Base-by-base conservation (phyloP, 768 basidiomycete genomes). In the Russula ochroleuca region DNA sequence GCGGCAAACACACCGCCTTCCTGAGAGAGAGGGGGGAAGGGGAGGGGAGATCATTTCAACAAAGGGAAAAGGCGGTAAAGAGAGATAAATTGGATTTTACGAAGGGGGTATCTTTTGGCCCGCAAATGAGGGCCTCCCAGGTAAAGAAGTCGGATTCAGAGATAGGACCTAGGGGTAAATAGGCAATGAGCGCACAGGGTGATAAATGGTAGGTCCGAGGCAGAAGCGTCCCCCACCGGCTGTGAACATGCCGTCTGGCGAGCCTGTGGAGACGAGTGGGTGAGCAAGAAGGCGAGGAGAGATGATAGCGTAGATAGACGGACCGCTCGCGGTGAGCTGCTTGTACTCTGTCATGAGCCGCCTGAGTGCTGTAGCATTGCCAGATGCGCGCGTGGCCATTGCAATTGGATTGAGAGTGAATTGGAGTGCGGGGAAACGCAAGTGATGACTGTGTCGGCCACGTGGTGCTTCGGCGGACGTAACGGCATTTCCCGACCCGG, bases 1-100 rank as follows among this genome's bases (percentile, higher is more conserved):
- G 96, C 95, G 59, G 86, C 85, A 69, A 98, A 98, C 25, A 98
- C 83, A 59, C 96, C 96, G 56, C 94, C 96, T 81, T 98, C 96
- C 92, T 94, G 69, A 49, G 50, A 35, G 28, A 6, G 28, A 28
- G 17, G 38, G 9, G 33, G 10, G 33, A 11, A 6, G 5, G 17
- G 6, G 35, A 8, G 21, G 14, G 28, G 25, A 48, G 33, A 11
- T 35, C n/a, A 21, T 13, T 40, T 52, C 45, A 59, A 56, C 28
- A 43, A 54, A 38, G 17, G 10, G 35, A 53, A 40, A 45, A 64
- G 57, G 40, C 11, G n/a, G n/a, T n/a, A 49, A 13, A 50, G 49
- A 50, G 23, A 43, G 28, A 37, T 41, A 47, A 35, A 41, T 37
- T 14, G 14, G 11, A 13, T 78, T 87, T 74, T 74, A 94, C 92